phyloP scores from a whole-genome alignment of 2,329 filamentous ascomycete genomes.

The Sporothrix globosa region DNA sequence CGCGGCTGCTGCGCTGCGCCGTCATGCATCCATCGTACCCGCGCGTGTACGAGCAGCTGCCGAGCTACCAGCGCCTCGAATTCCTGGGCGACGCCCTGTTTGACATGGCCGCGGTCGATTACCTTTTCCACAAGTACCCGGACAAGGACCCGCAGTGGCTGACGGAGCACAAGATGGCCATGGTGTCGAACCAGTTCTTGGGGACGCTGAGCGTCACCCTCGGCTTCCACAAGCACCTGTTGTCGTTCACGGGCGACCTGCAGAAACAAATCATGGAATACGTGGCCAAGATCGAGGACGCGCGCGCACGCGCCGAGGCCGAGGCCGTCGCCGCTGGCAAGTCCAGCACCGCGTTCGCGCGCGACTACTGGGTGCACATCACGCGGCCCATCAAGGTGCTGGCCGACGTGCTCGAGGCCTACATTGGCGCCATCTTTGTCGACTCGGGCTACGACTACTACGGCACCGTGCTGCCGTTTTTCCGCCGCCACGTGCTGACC shows the following conservation, averaged over 20 bases:
- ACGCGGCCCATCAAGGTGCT: constrained; percentile 72
- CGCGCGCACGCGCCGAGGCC: constrained; percentile 44
- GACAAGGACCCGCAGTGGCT: constrained; percentile 91
- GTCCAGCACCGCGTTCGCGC: constrained; percentile 48
- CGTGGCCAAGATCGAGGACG: constrained; percentile 59
- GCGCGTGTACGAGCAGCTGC: constrained; percentile 73
- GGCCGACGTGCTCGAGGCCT: constrained; percentile 86
- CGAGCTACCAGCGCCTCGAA: constrained; percentile 87
- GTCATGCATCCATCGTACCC: constrained; percentile 88
- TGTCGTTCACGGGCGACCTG: constrained; percentile 53
- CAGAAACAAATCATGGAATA: constrained; percentile 56
- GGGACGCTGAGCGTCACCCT: constrained; percentile 79
- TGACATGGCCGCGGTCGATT: constrained; percentile 82
- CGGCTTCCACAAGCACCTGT: constrained; percentile 74
- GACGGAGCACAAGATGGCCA: constrained; percentile 99
- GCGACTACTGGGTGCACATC: constrained; percentile 70
- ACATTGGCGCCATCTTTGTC: constrained; percentile 87
- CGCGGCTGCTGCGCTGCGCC: constrained; percentile 76
- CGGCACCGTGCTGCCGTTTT: constrained; percentile 72
- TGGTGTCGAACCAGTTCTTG: constrained; percentile 95
- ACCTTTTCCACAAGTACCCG: constrained; percentile 76
- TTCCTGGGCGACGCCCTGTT: constrained; percentile 89
- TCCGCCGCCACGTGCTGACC: constrained; percentile 69
- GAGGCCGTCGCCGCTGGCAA: constrained; percentile 44
- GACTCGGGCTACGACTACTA: constrained; percentile 85